Conservation (phyloP, 352 stramenopile species). For the Phytophthora quininea region DNA sequence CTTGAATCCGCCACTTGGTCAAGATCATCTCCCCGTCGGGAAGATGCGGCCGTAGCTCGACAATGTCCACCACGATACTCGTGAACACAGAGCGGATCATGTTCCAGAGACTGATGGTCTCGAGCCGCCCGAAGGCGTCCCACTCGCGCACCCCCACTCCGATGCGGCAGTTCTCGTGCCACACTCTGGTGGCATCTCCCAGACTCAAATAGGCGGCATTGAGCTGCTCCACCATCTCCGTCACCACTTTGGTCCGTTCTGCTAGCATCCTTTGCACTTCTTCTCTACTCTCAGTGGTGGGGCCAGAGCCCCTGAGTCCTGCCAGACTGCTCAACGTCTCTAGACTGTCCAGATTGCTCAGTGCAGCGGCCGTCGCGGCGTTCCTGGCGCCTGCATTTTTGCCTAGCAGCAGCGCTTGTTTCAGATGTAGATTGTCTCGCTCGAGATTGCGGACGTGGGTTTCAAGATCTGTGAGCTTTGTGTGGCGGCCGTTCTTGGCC, state of each 20-base stretch:
- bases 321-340: conserved; percentile 19
- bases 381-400: conserved; percentile 45
- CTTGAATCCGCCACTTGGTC: conserved; percentile 85
- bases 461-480: conserved; percentile 79
- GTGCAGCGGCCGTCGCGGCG: background rate
- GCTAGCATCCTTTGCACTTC: conserved; percentile 59
- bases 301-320: conserved; percentile 9
- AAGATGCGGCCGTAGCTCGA: conserved; percentile 77
- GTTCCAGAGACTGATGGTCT: conserved; percentile 84
- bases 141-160: conserved; percentile 80
- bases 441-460: conserved; percentile 71
- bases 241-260: conserved; percentile 77
- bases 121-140: conserved; percentile 68
- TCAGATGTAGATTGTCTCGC: conserved; percentile 78
- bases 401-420: conserved; percentile 73
- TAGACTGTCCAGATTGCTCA: conserved; percentile 42
- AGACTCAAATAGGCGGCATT: conserved; percentile 76
- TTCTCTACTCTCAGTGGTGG: conserved; percentile 30
- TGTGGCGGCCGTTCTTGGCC: conserved; percentile 32
- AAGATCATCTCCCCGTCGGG: conserved; percentile 84
- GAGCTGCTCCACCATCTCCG: conserved; percentile 82
- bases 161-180: conserved; percentile 78
- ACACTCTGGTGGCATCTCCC: conserved; percentile 58
- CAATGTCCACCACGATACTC: conserved; percentile 78
- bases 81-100: conserved; percentile 84